phyloP scores from a whole-genome alignment of 2,329 filamentous ascomycete species.

The Paracamarosporium sp. region DNA sequence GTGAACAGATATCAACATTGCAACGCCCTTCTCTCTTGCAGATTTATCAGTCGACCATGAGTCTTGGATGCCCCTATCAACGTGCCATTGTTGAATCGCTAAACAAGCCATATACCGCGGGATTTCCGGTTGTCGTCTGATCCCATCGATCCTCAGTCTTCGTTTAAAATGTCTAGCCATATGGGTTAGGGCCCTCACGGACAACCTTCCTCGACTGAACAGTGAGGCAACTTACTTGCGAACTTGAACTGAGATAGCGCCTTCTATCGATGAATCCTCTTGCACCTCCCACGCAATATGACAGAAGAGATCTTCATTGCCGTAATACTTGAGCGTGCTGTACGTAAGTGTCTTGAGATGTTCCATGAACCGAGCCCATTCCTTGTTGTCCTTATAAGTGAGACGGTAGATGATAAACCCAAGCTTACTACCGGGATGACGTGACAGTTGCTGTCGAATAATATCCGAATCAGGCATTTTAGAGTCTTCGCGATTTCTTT shows the following conservation, averaged over 20 bases:
- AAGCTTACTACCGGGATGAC: constrained; percentile 5
- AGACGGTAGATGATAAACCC: constrained; percentile 14
- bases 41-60: not conserved
- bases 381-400: constrained; percentile 10
- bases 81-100: not conserved
- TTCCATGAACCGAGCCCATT: constrained; percentile 13
- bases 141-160: not conserved
- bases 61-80: not conserved
- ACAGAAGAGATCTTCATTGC: constrained; percentile 3
- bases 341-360: constrained; percentile 10
- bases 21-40: not conserved
- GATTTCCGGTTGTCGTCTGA: not conserved
- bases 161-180: not conserved
- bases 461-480: no score
- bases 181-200: not conserved
- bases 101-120: constrained; percentile 2
- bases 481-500: no score
- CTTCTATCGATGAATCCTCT: constrained; percentile 9
- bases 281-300: constrained; percentile 14
- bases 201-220: not conserved
- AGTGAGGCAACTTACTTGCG: not conserved
- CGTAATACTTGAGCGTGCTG: constrained; percentile 1
- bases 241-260: not conserved
- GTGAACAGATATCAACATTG: not conserved
- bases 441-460: not conserved